Conservation (phyloP, 1,139 yeast genomes). For the Spathaspora sp. region DNA sequence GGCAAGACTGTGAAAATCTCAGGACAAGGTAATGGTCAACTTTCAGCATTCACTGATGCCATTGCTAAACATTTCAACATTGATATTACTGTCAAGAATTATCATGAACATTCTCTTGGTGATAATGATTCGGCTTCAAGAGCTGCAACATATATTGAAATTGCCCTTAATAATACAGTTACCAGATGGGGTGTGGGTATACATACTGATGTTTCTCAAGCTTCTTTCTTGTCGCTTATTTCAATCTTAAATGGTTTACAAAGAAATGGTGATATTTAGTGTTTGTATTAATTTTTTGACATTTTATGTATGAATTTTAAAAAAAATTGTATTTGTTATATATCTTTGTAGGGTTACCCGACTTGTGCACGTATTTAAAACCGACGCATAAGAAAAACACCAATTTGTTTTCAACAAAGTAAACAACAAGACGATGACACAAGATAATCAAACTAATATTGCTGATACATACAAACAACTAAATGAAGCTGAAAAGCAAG, state of each 20-base stretch:
- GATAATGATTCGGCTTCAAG: conserved; percentile 70
- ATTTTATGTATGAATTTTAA: too few species aligned
- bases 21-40: conserved; percentile 94
- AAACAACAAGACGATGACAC: conserved; percentile 17
- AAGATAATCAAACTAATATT: conserved; percentile 18
- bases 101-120: conserved; percentile 92
- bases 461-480: conserved; percentile 45
- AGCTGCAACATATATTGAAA: conserved; percentile 88
- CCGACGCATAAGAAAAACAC: not conserved
- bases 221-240: conserved; percentile 78
- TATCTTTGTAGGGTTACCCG: too few species aligned
- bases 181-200: conserved; percentile 93
- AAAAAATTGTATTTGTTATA: too few species aligned
- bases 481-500: conserved; percentile 45
- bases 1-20: conserved; percentile 48
- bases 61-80: conserved; percentile 57
- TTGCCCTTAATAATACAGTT: conserved; percentile 48
- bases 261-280: conserved; percentile 14
- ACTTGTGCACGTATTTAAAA: not conserved
- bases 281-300: not conserved
- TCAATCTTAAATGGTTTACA: conserved; percentile 63
- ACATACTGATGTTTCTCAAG: conserved; percentile 88
- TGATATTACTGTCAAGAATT: conserved; percentile 70
- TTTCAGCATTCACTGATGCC: conserved; percentile 86
- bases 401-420: not conserved